Base-by-base conservation (phyloP, 176 grass and related monocot species). In the Poa annua region DNA sequence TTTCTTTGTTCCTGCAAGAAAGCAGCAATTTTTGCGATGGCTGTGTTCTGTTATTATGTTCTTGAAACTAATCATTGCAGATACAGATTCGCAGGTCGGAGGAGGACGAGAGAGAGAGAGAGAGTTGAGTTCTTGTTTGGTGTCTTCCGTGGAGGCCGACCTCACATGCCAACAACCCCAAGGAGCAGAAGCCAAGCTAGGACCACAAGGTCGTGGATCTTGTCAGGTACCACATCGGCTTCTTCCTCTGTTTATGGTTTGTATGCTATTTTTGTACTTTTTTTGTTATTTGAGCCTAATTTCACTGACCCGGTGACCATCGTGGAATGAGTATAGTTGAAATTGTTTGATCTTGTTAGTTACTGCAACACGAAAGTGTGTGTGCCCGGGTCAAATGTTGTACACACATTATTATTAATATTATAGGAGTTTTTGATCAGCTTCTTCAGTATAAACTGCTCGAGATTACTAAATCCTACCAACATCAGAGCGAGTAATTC, bases 141-240 rank as follows among this genome's bases (percentile, higher is more conserved):
- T 81, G 74, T 80, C 72, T 52, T 86, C 59, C 26, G 51, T 61
- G 86, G 69, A 26, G 12, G 78, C 71, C 49, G 74, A 78, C 64
- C 66, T 84, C 92, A 83, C 88, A 91, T 94, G 92, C 75, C 87
- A 86, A 69, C 92, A 81, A 82, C 78, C 65, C 87, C 84, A 8
- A 74, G 88, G 77, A 84, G 66, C 77, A 86, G 92, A 85, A 81
- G 71, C 82, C 88, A 88, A 73, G 48, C 83, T 42, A 94, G 92
- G 86, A 83, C 86, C 81, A 83, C 52, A 68, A 94, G 92, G 67
- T 69, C 88, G 81, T 91, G 88, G 92, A 61, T 88, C 65, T 88
- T 88, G 52, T 81, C 92, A 88, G 92, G 88, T 91, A 78, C 47
- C 55, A 75, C 54, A 74, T 51, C 65, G 50, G 81, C 32, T 84